phyloP scores from a whole-genome alignment of 768 basidiomycete species.

The Kwoniella newhampshirensis region DNA sequence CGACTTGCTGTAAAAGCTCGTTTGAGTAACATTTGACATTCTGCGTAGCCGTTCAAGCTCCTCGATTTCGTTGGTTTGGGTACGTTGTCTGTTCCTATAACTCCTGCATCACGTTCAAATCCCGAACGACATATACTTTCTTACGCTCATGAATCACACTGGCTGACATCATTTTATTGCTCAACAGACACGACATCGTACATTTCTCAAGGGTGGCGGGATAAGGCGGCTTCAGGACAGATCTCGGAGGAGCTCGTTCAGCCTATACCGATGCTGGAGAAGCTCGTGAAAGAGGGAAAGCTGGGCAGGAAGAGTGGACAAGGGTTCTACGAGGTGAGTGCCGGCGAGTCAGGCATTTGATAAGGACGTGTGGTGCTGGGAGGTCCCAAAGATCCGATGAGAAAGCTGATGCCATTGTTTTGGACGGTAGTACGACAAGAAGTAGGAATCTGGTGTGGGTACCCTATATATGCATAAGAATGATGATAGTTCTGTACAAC shows the following conservation, averaged over 20 bases:
- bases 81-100: constrained; percentile 16
- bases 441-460: constrained; percentile 8
- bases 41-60: constrained; percentile 48
- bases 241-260: constrained; percentile 50
- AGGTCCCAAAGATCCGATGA: too few species aligned
- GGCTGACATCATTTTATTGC: not conserved
- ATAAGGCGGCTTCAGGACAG: constrained; percentile 51
- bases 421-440: constrained; percentile 3
- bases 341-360: too few species aligned
- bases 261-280: constrained; percentile 51
- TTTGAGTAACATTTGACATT: constrained; percentile 10
- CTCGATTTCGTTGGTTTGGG: constrained; percentile 57
- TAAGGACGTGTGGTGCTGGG: too few species aligned
- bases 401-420: too few species aligned
- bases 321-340: constrained; percentile 56
- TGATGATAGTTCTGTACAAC: too few species aligned
- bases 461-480: too few species aligned
- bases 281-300: constrained; percentile 54
- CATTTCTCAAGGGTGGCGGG: constrained; percentile 55
- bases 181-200: constrained; percentile 50
- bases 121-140: not conserved
- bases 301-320: constrained; percentile 55
- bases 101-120: not conserved
- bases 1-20: constrained; percentile 2
- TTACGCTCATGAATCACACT: too few species aligned